phyloP scores from a whole-genome alignment of 2,329 filamentous ascomycete species.

The Phialemoniopsis sp. region DNA sequence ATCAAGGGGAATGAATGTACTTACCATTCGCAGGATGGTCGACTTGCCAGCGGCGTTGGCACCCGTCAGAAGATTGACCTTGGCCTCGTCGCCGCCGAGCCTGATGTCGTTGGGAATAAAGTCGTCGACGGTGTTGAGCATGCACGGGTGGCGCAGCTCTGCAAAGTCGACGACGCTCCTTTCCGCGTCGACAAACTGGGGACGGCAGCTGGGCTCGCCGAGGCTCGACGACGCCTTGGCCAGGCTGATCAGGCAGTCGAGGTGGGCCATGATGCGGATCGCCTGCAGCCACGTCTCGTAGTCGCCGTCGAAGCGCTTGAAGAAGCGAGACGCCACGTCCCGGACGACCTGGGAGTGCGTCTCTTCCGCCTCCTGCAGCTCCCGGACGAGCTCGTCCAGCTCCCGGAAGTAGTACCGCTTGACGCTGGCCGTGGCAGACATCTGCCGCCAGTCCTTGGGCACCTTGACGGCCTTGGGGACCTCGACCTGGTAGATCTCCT shows the following conservation, averaged over 20 bases:
- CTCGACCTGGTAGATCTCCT: slow-evolving; percentile 96
- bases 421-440: slow-evolving; percentile 87
- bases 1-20: slow-evolving; percentile 16
- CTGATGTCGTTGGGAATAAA: slow-evolving; percentile 96
- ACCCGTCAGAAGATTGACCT: slow-evolving; percentile 88
- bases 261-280: slow-evolving; percentile 84
- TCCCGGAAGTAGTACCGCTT: slow-evolving; percentile 93
- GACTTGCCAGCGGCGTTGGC: slow-evolving; percentile 98
- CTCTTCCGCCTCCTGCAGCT: slow-evolving; percentile 91
- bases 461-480: slow-evolving; percentile 82
- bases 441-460: slow-evolving; percentile 87
- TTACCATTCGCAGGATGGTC: slow-evolving; percentile 88
- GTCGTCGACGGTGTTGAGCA: slow-evolving; percentile 81
- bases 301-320: slow-evolving; percentile 80
- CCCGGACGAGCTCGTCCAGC: slow-evolving; percentile 74
- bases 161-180: slow-evolving; percentile 87
- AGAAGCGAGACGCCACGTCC: slow-evolving; percentile 80
- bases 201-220: slow-evolving; percentile 83
- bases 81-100: slow-evolving; percentile 75
- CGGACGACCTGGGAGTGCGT: slow-evolving; percentile 88
- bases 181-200: slow-evolving; percentile 79
- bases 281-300: slow-evolving; percentile 83
- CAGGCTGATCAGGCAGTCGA: slow-evolving; percentile 92
- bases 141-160: slow-evolving; percentile 91
- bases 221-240: slow-evolving; percentile 82